Base-by-base conservation (phyloP, 2,329 filamentous ascomycete species). In the Penicillium sp. region DNA sequence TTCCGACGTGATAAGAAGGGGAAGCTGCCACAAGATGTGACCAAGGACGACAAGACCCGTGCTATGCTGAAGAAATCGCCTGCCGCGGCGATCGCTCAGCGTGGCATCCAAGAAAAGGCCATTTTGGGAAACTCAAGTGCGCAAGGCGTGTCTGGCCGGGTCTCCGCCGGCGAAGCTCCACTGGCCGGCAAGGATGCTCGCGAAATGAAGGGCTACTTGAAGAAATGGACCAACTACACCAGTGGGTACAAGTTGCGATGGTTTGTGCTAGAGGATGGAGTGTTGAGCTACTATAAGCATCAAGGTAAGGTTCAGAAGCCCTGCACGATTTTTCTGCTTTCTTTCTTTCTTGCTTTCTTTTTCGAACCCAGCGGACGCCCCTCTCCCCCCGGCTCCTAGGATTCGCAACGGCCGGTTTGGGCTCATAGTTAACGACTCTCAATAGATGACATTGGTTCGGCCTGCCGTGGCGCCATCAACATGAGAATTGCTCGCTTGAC, bases 141-240 rank as follows among this genome's bases (percentile, higher is more conserved):
- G 26, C 75, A 83, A 12, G 75, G 78, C 8, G 80, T 86, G 55
- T 74, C 80, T 18, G 69, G 64, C 3, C 64, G 69, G 29, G 56
- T 60, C 33, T 68, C 69, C 9, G 56, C 62, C n/a, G 69, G 68
- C 1, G 80, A 83, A 34, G 68, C 68, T 42, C 73, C 76, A 12
- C 69, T 81, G 49, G 86, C 86, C 26, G 85, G 86, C 12, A 90
- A 91, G 57, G 93, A 98, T 64, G 86, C 88, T 13, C 81, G 90
- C 41, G 91, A 97, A 70, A 97, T 98, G 88, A 96, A 95, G 73
- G 93, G 93, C 5, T 98, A 97, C 67, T 76, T 98, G 48, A 97
- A 96, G 73, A 98, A 98, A 69, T 98, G 93, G 93, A 98, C 93
- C 41, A 98, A 98, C 67, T 98, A 98, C 67, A 90, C 91, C 24